Percentiles rank a stretch among this genome's conserved stretches.
These are phyloP conservation scores for Phytophthora idaei DNA, from an alignment of 352 stramenopile species.

Conservation along the genomic window DNA sequence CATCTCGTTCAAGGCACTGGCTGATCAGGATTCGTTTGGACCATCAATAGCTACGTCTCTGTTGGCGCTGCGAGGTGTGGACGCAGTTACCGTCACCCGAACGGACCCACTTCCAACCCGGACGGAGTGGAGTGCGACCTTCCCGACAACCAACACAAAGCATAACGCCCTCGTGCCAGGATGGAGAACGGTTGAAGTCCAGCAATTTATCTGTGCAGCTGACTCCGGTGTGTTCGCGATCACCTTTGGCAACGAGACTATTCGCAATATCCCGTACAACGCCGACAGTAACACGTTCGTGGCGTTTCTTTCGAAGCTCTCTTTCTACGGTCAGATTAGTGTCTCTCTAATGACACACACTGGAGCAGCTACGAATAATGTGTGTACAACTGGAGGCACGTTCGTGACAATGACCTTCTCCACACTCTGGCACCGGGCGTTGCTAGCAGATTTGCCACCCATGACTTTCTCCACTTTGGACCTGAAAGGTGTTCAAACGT, in stretches of 20 bases:
- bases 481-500: slow-evolving; percentile 47
- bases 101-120: slow-evolving; percentile 35
- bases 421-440: slow-evolving; percentile 55
- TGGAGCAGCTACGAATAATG: slow-evolving; percentile 27
- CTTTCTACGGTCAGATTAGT: slow-evolving; percentile 51
- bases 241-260: slow-evolving; percentile 58
- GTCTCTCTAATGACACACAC: slow-evolving; percentile 46
- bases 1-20: slow-evolving; percentile 61
- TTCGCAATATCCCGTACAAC: slow-evolving; percentile 65
- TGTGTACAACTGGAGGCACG: slow-evolving; percentile 63
- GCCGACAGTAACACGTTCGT: slow-evolving; percentile 63
- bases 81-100: slow-evolving; percentile 43
- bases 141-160: slow-evolving; percentile 45
- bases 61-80: slow-evolving; percentile 44
- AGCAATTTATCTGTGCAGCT: slow-evolving; percentile 81
- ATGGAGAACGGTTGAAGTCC: slow-evolving; percentile 72
- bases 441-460: slow-evolving; percentile 63
- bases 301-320: slow-evolving; percentile 44
- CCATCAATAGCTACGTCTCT: slow-evolving; percentile 59
- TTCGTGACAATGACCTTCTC: slow-evolving; percentile 66
- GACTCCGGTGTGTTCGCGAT: slow-evolving; percentile 63
- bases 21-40: slow-evolving; percentile 49
- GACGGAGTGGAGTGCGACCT: slow-evolving; percentile 60
- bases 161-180: slow-evolving; percentile 57
- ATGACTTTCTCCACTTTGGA: slow-evolving; percentile 66